phyloP scores from a whole-genome alignment of 2,329 filamentous ascomycete genomes.

The Cordyceps fumosorosea region DNA sequence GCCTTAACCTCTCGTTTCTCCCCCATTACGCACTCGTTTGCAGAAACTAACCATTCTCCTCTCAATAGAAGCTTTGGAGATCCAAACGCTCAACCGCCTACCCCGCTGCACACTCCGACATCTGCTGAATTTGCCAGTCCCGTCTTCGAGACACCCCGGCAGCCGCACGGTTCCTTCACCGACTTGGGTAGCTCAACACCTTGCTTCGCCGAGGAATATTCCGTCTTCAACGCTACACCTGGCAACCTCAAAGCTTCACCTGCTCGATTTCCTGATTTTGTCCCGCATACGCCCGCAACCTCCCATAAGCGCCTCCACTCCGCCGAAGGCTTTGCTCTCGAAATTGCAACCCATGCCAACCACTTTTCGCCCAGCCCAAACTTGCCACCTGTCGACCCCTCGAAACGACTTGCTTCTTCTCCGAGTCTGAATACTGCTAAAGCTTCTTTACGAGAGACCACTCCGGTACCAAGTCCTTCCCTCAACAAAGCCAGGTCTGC shows the following conservation, averaged over 20 bases:
- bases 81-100: conserved; percentile 54
- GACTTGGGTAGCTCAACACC: conserved; percentile 51
- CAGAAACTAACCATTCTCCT: conserved; percentile 27
- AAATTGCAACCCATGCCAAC: conserved; percentile 56
- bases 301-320: conserved; percentile 46
- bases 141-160: conserved; percentile 50
- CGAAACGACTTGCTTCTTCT: conserved; percentile 52
- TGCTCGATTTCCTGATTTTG: conserved; percentile 39
- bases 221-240: conserved; percentile 58
- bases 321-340: conserved; percentile 39
- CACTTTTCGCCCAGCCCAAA: conserved; percentile 49
- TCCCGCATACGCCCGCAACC: conserved; percentile 30
- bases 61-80: conserved; percentile 50
- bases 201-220: conserved; percentile 58
- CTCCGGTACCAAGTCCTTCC: conserved; percentile 23
- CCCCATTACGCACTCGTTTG: background rate
- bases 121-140: conserved; percentile 48
- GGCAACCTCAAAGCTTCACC: conserved; percentile 46
- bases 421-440: conserved; percentile 36
- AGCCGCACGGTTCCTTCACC: conserved; percentile 39
- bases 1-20: background rate
- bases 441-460: conserved; percentile 24
- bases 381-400: conserved; percentile 54
- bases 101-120: conserved; percentile 51
- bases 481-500: conserved; percentile 24